Percentiles rank a stretch among this genome's conserved stretches.
Conservation (phyloP, 345 rosid genomes). For the Rhizophora mangle region DNA sequence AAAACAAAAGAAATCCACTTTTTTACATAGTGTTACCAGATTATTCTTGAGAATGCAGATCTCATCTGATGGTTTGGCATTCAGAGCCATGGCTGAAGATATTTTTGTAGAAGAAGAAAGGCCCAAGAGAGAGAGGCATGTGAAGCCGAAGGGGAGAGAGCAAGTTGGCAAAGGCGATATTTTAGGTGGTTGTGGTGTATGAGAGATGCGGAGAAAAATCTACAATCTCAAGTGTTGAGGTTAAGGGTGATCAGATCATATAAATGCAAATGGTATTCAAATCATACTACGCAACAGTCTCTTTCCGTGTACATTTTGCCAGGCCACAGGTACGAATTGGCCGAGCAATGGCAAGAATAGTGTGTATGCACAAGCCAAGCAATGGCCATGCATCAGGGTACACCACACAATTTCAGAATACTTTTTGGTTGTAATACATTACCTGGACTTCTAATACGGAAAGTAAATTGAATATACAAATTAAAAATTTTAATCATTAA, state of each 20-base stretch:
- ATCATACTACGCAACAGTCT: background rate
- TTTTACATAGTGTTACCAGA: constrained; percentile 17
- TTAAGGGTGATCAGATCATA: background rate
- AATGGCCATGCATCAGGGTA: too few species aligned
- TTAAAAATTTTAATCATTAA: too few species aligned
- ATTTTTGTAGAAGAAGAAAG: background rate
- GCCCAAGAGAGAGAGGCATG: constrained; percentile 5
- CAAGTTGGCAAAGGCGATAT: constrained; percentile 39
- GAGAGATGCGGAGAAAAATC: constrained; percentile 9
- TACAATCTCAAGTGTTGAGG: background rate
- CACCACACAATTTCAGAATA: too few species aligned
- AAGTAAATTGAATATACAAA: too few species aligned
- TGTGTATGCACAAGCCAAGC: too few species aligned
- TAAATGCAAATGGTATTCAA: background rate
- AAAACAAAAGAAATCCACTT: background rate
- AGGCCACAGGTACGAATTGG: too few species aligned
- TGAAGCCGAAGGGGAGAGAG: constrained; percentile 22
- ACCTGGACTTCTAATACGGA: too few species aligned
- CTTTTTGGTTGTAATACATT: too few species aligned
- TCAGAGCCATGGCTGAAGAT: background rate
- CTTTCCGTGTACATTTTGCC: too few species aligned
- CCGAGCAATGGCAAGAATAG: too few species aligned
- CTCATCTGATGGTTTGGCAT: constrained; percentile 18
- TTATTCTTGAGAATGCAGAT: constrained; percentile 34
- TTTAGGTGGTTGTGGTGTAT: constrained; percentile 21